phyloP scores from a whole-genome alignment of 1,284 basidiomycete species.

The Sporisorium exsertum region DNA sequence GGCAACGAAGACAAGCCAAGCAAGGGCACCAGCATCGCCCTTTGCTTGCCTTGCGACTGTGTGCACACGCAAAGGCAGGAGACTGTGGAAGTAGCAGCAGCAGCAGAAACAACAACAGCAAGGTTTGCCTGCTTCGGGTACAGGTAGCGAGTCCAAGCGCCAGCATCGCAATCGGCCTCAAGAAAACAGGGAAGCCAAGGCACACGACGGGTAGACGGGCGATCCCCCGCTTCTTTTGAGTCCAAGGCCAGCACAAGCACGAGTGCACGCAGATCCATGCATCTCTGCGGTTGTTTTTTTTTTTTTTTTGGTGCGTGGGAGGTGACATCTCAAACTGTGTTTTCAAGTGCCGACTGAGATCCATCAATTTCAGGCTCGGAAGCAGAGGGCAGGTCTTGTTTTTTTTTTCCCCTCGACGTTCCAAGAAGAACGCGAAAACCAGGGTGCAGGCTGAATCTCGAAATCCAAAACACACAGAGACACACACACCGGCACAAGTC shows the following conservation, averaged over 20 bases:
- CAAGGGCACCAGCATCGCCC: constrained; percentile 8
- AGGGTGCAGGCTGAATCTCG: constrained; percentile 16
- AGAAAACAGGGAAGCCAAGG: not conserved
- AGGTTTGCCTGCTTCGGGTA: not conserved
- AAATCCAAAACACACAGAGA: constrained; percentile 17
- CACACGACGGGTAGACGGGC: not conserved
- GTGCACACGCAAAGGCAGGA: not conserved
- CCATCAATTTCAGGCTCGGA: not conserved
- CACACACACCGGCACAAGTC: not conserved
- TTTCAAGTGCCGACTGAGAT: not conserved
- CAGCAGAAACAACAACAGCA: not conserved
- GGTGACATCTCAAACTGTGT: not conserved
- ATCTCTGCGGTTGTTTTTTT: not conserved
- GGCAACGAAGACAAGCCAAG: constrained; percentile 5
- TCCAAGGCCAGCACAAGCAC: too few species aligned
- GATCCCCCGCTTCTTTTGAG: not conserved
- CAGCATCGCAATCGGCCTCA: not conserved
- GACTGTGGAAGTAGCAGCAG: not conserved
- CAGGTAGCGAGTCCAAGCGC: not conserved
- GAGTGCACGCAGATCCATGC: not conserved
- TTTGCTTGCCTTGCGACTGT: not conserved
- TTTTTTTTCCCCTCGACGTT: not conserved
- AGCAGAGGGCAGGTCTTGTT: not conserved
- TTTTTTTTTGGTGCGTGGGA: too few species aligned
- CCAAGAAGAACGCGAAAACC: constrained; percentile 14